Percentiles rank a stretch among this genome's conserved stretches.
Evolutionary conservation across 2,329 filamentous ascomycete genomes (phyloP).

Genomic region (Diaporthe citri): DNA sequence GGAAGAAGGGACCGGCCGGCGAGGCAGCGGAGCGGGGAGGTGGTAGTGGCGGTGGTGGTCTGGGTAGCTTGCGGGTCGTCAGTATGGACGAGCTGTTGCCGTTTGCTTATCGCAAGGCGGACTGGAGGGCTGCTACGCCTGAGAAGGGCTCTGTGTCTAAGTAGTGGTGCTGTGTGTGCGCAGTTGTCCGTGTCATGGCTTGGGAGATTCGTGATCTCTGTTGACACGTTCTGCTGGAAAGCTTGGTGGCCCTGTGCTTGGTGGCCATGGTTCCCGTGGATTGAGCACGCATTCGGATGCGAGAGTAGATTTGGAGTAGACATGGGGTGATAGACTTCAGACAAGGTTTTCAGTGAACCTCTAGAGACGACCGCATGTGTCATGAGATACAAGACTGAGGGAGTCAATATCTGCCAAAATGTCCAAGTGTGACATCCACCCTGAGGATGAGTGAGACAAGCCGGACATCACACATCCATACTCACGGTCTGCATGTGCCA

Average conservation of each 20-base stretch:
- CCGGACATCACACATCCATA: neutral
- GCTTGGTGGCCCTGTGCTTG: neutral
- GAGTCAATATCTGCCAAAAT: neutral
- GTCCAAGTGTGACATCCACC: neutral
- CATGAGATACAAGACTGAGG: neutral
- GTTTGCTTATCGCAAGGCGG: slow-evolving; percentile 21
- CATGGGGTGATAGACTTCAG: neutral
- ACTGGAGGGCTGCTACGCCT: neutral
- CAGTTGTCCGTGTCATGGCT: neutral
- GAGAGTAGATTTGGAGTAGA: neutral
- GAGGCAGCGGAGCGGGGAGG: neutral
- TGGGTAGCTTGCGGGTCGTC: neutral
- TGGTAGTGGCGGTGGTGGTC: neutral
- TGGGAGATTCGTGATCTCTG: neutral
- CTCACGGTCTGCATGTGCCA: neutral
- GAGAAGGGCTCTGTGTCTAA: neutral
- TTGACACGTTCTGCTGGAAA: neutral
- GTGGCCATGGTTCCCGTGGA: neutral
- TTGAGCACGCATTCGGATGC: neutral
- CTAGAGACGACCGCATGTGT: neutral
- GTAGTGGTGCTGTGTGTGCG: neutral
- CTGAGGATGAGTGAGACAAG: neutral
- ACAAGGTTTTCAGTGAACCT: neutral
- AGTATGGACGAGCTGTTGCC: slow-evolving; percentile 11
- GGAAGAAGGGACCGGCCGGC: neutral